Base-by-base conservation (phyloP, 371 early-diverging fungal species). In the Circinella minor region DNA sequence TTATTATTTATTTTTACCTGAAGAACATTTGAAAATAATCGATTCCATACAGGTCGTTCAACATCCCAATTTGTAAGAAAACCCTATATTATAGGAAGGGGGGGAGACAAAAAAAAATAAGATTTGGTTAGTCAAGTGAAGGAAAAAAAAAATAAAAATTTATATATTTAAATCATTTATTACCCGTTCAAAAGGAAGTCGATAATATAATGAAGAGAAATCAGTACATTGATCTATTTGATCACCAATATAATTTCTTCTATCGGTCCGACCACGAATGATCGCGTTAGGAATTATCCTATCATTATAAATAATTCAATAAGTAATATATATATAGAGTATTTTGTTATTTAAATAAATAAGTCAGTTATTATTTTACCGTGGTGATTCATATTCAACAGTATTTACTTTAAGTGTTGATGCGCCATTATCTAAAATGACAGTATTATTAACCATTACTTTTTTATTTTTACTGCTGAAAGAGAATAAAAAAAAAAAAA, bases 101-200 rank as follows among this genome's bases (percentile, higher is more conserved):
- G 27, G 27, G 27, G 27, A 27, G 27, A 51, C 7, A 55, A 48
- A 37, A 10, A 27, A 46, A n/a, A 57, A 27, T n/a, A 43, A 43
- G 6, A 51, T 51, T 17, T 51, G 51, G 4, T 13, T 0, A 51
- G 51, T 51, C 65, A 13, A 64, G 34, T 55, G 14, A 34, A 18
- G 48, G 9, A 13, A 20, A 9, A 3, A 43, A 43, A 1, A 43
- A 9, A 27, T 34, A 6, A 46, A 54, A 13, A 54, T 1, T 6
- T 54, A n/a, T 15, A 18, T 18, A 59, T 38, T 49, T n/a, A n/a
- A n/a, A 37, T 4, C 27, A n/a, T n/a, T 61, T 14, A 43, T 70
- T 77, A 89, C 90, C 76, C 88, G 89, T 75, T 95, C 96, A 77
- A 94, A 94, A 2, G 95, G 90, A 7, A 93, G 77, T 46, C 92